Base-by-base conservation (phyloP, 148 eudicot genomes). In the Persicaria tinctoria region DNA sequence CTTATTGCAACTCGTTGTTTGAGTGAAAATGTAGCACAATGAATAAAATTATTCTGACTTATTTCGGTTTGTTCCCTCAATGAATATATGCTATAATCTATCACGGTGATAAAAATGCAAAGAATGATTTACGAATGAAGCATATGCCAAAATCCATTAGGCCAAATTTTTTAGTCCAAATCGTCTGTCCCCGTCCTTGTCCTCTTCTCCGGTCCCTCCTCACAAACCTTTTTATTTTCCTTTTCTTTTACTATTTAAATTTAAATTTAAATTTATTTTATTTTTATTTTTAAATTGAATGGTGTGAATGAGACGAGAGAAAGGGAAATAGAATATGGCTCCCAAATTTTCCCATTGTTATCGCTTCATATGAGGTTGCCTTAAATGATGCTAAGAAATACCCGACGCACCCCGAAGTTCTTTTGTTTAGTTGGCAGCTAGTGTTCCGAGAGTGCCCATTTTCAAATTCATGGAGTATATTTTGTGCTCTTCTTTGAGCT, bases 281-380 rank as follows among this genome's bases (percentile, higher is more conserved):
- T 20, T 20, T 20, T 20, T 20, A 20, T 20, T 20, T 20, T 20
- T 20, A 20, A 20, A 20, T 20, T 20, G 23, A 20, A 20, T 20
- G 23, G 23, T 20, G 23, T 20, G 23, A 20, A 20, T 20, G 23
- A 20, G 23, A 20, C 23, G 23, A 20, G 23, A 20, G 23, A 20
- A 0, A 20, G 23, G 23, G 0, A 20, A 0, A 20, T 20, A 20
- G 23, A 20, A 20, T 20, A 20, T 20, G 23, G 23, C 23, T 20
- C 23, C 23, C 23, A 20, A 20, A 0, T 20, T 20, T 20, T 20
- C 99, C 99, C 12, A 84, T 96, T 47, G 85, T 96, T 51, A 79
- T 96, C 77, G 92, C 99, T 68, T 96, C 99, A 10, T 92, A 90
- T 80, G 99, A 96, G 80, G 82, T 95, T 82, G 99, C 94, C 72